Percentiles rank a stretch among this genome's conserved stretches.
Conservation (phyloP, 1,284 basidiomycete species). For the Ceratorhiza oryzae-sativae region DNA sequence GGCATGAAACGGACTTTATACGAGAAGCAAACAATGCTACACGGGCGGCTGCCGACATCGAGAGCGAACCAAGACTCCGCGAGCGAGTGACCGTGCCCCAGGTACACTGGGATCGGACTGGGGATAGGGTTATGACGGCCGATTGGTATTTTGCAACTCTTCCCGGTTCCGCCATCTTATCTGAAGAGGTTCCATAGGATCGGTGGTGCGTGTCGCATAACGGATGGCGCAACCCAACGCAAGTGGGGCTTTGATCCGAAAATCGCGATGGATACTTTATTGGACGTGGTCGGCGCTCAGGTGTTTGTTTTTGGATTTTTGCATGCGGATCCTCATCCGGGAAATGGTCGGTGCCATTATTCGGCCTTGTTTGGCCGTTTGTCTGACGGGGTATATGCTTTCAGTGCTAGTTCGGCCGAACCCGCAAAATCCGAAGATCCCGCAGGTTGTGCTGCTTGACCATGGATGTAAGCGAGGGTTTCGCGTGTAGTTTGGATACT, state of each 20-base stretch:
- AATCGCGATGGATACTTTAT: conserved; percentile 51
- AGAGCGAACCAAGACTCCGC: conserved; percentile 50
- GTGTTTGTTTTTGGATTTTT: conserved; percentile 59
- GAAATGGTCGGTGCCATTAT: conserved; percentile 37
- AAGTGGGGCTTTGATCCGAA: conserved; percentile 52
- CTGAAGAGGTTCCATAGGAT: conserved; percentile 20
- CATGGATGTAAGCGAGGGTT: conserved; percentile 49
- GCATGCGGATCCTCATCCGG: conserved; percentile 42
- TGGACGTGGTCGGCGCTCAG: conserved; percentile 51
- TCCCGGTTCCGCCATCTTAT: conserved; percentile 48
- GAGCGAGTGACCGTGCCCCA: conserved; percentile 55
- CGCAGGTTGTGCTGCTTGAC: conserved; percentile 52
- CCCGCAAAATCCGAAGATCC: conserved; percentile 54
- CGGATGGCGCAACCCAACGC: conserved; percentile 52
- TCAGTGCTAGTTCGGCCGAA: conserved; percentile 47
- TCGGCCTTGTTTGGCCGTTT: neutral
- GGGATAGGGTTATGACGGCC: conserved; percentile 57
- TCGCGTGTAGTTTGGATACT: neutral
- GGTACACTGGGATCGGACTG: conserved; percentile 53
- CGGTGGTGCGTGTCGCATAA: conserved; percentile 47
- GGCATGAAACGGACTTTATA: conserved; percentile 55
- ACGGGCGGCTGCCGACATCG: conserved; percentile 44
- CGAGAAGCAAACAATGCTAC: conserved; percentile 52
- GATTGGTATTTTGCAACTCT: conserved; percentile 49
- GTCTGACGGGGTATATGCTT: neutral